Evolutionary conservation across 2,329 filamentous ascomycete genomes (phyloP).

Genomic region (Xylaria sp.): DNA sequence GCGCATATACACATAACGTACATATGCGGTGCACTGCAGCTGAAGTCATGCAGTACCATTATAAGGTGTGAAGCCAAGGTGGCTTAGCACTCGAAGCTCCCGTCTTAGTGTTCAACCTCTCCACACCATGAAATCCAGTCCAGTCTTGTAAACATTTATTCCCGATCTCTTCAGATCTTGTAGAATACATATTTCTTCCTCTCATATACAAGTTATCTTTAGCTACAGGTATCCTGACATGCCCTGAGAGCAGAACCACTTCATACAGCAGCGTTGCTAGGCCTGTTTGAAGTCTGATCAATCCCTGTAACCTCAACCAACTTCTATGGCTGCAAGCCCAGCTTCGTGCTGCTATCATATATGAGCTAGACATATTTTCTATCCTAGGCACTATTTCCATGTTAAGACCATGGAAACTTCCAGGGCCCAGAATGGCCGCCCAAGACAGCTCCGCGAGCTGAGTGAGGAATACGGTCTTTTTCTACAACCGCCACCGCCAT

Average conservation of each 20-base stretch:
- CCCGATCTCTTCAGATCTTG: no score
- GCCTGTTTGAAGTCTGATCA: not conserved
- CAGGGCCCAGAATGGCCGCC: conserved; percentile 45
- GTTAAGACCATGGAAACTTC: conserved; percentile 34
- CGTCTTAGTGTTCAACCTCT: not conserved
- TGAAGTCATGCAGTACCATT: not conserved
- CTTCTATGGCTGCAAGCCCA: not conserved
- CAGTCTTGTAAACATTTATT: no score
- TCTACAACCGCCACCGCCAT: conserved; percentile 46
- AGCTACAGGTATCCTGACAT: not conserved
- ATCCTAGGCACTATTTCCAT: conserved; percentile 5
- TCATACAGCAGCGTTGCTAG: conserved; percentile 3
- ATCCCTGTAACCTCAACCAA: not conserved
- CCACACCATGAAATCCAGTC: no score
- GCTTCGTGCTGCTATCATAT: not conserved
- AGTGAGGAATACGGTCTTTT: conserved; percentile 57
- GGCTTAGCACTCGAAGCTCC: conserved; percentile 24
- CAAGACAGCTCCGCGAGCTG: conserved; percentile 55
- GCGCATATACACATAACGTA: no score
- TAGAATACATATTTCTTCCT: no score
- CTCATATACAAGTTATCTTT: no score
- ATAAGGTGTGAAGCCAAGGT: conserved; percentile 20
- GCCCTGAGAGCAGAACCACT: not conserved
- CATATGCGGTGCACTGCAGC: not conserved
- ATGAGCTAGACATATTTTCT: not conserved